phyloP scores from a whole-genome alignment of 257 asterid species.

The Dorcoceras hygrometricum region DNA sequence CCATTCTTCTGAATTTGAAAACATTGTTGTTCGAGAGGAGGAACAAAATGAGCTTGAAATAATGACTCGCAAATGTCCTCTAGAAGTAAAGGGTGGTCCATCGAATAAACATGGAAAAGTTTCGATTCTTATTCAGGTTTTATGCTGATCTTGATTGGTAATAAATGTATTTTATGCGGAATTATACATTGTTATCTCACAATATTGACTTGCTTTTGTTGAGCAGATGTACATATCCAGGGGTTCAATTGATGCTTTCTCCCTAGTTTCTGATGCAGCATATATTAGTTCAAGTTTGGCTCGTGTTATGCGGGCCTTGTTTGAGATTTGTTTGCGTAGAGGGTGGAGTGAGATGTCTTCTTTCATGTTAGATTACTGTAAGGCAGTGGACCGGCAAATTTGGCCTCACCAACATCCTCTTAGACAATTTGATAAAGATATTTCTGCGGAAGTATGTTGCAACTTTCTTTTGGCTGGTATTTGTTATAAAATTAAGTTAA shows the following conservation, averaged over 20 bases:
- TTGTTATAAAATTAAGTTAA: constrained; percentile 3
- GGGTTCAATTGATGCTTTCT: constrained; percentile 75
- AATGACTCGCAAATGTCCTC: constrained; percentile 74
- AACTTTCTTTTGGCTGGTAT: constrained; percentile 3
- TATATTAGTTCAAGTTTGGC: constrained; percentile 95
- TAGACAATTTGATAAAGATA: constrained; percentile 87
- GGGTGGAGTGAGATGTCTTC: constrained; percentile 99
- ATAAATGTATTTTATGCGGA: constrained; percentile 17
- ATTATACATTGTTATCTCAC: constrained; percentile 23
- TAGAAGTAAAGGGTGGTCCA: constrained; percentile 95
- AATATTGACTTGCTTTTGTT: constrained; percentile 28
- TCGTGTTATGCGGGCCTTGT: constrained; percentile 92
- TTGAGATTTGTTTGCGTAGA: constrained; percentile 89
- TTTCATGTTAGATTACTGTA: constrained; percentile 82
- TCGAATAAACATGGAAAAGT: constrained; percentile 91
- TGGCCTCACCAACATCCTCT: constrained; percentile 99
- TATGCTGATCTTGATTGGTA: constrained; percentile 25
- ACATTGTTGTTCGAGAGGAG: constrained; percentile 89
- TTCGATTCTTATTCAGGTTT: constrained; percentile 91
- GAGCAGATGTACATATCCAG: constrained; percentile 87
- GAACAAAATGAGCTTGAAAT: constrained; percentile 89
- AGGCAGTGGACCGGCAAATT: constrained; percentile 95
- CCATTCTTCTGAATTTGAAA: constrained; percentile 94
- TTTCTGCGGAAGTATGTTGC: constrained; percentile 64
- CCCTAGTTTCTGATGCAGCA: constrained; percentile 88